Conservation (phyloP, 2,329 filamentous ascomycete species). For the Ophiocordyceps robertsii region DNA sequence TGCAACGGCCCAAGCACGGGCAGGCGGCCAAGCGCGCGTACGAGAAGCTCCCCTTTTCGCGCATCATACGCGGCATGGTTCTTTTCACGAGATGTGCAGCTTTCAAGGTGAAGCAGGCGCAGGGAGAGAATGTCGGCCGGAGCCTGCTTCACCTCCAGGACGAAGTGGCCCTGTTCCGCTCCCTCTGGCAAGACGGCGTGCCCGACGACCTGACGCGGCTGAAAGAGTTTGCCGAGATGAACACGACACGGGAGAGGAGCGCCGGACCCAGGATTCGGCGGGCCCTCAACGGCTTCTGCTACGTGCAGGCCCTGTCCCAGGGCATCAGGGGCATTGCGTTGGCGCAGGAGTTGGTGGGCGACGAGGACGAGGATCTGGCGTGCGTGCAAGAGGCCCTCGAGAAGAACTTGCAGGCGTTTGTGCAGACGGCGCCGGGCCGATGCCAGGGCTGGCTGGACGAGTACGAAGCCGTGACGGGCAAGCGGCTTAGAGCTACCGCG, state of each 20-base stretch:
- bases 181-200: constrained; percentile 12
- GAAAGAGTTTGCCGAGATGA: constrained; percentile 12
- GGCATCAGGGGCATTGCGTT: constrained; percentile 28
- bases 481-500: not conserved
- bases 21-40: constrained; percentile 4
- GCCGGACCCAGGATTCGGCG: not conserved
- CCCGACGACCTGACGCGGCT: constrained; percentile 8
- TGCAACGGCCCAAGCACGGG: constrained; percentile 29
- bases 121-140: constrained; percentile 10
- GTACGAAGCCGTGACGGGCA: constrained; percentile 14
- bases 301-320: constrained; percentile 14
- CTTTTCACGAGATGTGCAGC: constrained; percentile 15
- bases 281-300: constrained; percentile 12
- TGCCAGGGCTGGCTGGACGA: constrained; percentile 8
- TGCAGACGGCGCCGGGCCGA: constrained; percentile 6
- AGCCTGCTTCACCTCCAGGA: constrained; percentile 13
- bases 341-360: constrained; percentile 26
- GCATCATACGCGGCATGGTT: constrained; percentile 15
- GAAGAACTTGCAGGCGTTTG: constrained; percentile 20
- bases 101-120: constrained; percentile 11
- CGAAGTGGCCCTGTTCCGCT: constrained; percentile 13
- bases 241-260: constrained; percentile 7
- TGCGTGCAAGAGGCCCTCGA: constrained; percentile 23
- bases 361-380: constrained; percentile 17
- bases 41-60: constrained; percentile 12